Evolutionary conservation across 108 stramenopile genomes (phyloP), one percentile per base, ranked within the genome.

Genomic region (Fragilaria crotonensis): DNA sequence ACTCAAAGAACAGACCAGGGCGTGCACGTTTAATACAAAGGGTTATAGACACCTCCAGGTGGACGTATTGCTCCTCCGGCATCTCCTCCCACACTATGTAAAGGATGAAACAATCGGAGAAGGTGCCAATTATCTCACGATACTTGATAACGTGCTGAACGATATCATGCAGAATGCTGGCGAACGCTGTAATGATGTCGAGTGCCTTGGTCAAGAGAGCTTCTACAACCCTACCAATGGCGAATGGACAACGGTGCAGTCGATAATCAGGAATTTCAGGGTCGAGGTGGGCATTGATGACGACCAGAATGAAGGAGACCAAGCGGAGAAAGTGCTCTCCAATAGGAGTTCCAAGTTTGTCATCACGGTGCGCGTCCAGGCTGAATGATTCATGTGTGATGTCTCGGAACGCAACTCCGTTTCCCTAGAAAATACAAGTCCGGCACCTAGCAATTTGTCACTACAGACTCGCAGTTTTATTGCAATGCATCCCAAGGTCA

Each of bases 11-110:
- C 62, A 80, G 26, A 57, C 72, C 20, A 80, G 91, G 17, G 58
- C 72, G 28, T 66, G 63, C 33, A 62, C 60, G 2, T 81, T 93
- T 68, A 73, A 84, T 17, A 57, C 72, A 0, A 28, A 59, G 3
- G 87, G 82, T 1, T 86, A 83, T 51, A 75, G 76, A 11, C 86
- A 88, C 55, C 66, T 92, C 48, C 80, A 81, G 56, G 76, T 92
- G 17, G 87, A 92, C 64, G 64, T 72, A 18, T 74, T 78, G 28
- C 84, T 92, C 20, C 41, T 92, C 20, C 83, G 81, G 48, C 77
- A 72, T 45, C 36, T 88, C 47, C 50, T 92, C n/a, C 83, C 84
- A 22, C 87, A 87, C 71, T 92, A 72, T 50, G 68, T 92, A 17
- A 81, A 72, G 33, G 83, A 89, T 59, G 84, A 80, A 30, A 68